Evolutionary conservation across 306 rosid species (phyloP), one percentile per base, ranked within the genome.

Genomic region (Coriaria nepalensis): DNA sequence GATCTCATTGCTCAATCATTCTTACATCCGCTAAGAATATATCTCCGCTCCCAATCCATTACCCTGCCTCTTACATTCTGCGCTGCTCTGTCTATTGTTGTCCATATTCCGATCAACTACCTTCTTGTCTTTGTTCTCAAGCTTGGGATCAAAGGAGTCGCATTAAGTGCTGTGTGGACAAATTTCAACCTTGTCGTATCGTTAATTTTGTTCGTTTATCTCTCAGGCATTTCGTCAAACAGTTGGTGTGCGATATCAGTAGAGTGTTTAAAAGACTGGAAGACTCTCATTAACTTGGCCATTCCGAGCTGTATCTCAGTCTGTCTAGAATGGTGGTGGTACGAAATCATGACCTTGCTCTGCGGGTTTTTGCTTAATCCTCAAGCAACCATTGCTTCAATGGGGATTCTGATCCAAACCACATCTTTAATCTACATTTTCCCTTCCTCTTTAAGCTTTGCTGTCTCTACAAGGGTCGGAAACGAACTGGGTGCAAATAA

Each of bases 281-380:
- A 71, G 32, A 8, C 51, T 4, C 78, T 80, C 0, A 6, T 80
- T 67, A 70, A 62, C 59, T 39, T 84, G 29, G 79, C 94, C 0
- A 71, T 84, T 50, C 94, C 94, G 0, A 84, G 83, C 51, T 84
- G 94, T 72, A 45, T 84, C 36, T 84, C 94, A 0, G 94, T 84
- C 37, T 84, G 94, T 52, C 69, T 84, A 0, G 94, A 84, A 43
- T 84, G 94, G 94, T 84, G 94, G 94, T 84, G 94, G 94, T 84
- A 84, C 15, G 94, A 84, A 63, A 77, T 84, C 59, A 84, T 84
- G 94, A 84, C 77, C 37, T 45, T 84, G 9, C 62, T 84, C 0
- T 84, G 94, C 29, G 94, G 94, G 0, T 56, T 84, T 11, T 70
- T 84, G 34, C 53, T 80, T 32, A 78, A 80, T 41, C 94, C 94